Evolutionary conservation across 805 yeast species (phyloP).

Genomic region (Spathaspora sp.): DNA sequence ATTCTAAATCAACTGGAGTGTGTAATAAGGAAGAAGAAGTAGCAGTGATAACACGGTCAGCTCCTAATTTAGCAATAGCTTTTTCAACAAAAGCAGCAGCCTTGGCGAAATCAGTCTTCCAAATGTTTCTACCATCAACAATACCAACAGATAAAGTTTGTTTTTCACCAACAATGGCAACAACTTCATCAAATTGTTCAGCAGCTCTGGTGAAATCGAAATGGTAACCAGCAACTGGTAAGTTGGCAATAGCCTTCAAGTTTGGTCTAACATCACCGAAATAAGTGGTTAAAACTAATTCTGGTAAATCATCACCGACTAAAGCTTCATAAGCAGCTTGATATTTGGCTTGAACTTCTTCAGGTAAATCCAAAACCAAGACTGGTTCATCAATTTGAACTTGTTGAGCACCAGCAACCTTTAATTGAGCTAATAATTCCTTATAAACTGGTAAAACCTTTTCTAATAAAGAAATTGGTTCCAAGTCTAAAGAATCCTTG

Average conservation of each 20-base stretch:
- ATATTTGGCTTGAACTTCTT: slow-evolving; percentile 78
- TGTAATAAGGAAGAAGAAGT: slow-evolving; percentile 89
- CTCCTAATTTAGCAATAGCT: slow-evolving; percentile 83
- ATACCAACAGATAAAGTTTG: slow-evolving; percentile 94
- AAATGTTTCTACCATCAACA: slow-evolving; percentile 98
- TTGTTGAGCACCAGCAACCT: slow-evolving; percentile 89
- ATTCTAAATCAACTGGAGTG: slow-evolving; percentile 94
- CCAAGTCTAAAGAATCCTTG: slow-evolving; percentile 93
- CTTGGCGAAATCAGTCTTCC: slow-evolving; percentile 94
- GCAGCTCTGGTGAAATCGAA: slow-evolving; percentile 95
- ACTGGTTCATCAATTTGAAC: slow-evolving; percentile 98
- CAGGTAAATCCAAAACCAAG: slow-evolving; percentile 89
- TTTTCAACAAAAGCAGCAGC: slow-evolving; percentile 78
- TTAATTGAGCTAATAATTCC: slow-evolving; percentile 81
- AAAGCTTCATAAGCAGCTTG: slow-evolving; percentile 81
- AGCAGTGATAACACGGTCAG: slow-evolving; percentile 82
- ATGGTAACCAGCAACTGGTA: slow-evolving; percentile 95
- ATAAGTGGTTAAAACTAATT: slow-evolving; percentile 83
- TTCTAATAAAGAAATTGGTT: slow-evolving; percentile 85
- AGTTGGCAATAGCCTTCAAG: slow-evolving; percentile 79
- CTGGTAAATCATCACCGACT: slow-evolving; percentile 65
- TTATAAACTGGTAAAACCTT: slow-evolving; percentile 92
- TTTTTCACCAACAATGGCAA: slow-evolving; percentile 57
- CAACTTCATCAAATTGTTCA: slow-evolving; percentile 87
- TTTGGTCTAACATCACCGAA: slow-evolving; percentile 99